Evolutionary conservation across 2,329 filamentous ascomycete species (phyloP), one percentile per base, ranked within the genome.

Genomic region (Exophiala sp.): DNA sequence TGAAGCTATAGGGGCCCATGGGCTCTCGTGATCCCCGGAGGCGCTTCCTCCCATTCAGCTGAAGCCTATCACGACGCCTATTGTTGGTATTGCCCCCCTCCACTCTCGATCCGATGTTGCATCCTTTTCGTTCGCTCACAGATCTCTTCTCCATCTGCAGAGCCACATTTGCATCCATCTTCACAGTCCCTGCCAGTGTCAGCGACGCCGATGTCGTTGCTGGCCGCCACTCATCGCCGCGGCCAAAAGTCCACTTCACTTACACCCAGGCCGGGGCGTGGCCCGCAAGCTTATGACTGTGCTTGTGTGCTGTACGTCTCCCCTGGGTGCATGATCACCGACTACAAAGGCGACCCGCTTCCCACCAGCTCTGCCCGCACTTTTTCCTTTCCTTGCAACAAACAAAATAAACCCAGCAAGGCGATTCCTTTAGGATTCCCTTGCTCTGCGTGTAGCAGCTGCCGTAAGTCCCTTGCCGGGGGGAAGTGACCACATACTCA

Each of bases 281-380:
- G 5, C 10, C 6, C 24, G 24, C 24, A 10, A 10, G 24, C 24
- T 27, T 27, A 10, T 27, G 24, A 27, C 24, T 27, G n/a, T n/a
- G n/a, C n/a, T n/a, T n/a, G n/a, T n/a, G n/a, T n/a, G n/a, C n/a
- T n/a, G n/a, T n/a, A n/a, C n/a, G n/a, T n/a, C n/a, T n/a, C n/a
- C n/a, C n/a, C n/a, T n/a, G n/a, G n/a, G n/a, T n/a, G n/a, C n/a
- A n/a, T n/a, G 38, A 10, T 13, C 24, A 14, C n/a, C 45, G 38
- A 18, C 47, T 54, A 54, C 50, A 54, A 54, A 48, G 40, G 44
- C 16, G 43, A 30, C 48, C 47, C 44, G 43, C 43, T 46, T 35
- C 44, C 52, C 52, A 40, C 32, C 43, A 45, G 22, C 8, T 22
- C 23, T 14, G 4, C 24, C 41, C 22, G n/a, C 23, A 43, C 24